Conservation (phyloP, 148 eudicot species). For the Vaccinium vitisidaea region DNA sequence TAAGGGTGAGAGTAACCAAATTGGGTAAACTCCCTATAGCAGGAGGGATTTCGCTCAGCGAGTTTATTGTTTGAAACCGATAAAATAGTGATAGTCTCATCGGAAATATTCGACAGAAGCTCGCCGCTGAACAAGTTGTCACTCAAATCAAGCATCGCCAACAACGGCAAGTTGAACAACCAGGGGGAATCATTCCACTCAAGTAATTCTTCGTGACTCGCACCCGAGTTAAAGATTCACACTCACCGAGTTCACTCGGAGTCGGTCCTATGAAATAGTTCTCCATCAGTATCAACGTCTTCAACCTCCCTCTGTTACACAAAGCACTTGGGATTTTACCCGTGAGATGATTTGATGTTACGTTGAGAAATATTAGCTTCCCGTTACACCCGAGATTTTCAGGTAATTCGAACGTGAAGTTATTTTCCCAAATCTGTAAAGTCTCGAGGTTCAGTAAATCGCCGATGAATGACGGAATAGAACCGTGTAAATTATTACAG, state of each 20-base stretch:
- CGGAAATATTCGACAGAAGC: slow-evolving; percentile 35
- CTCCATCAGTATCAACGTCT: slow-evolving; percentile 30
- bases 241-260: slow-evolving; percentile 41
- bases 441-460: slow-evolving; percentile 48
- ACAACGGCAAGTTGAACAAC: slow-evolving; percentile 34
- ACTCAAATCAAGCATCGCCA: slow-evolving; percentile 31
- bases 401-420: slow-evolving; percentile 43
- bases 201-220: slow-evolving; percentile 35
- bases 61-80: slow-evolving; percentile 37
- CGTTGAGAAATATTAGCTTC: slow-evolving; percentile 23
- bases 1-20: too few relatives aligned
- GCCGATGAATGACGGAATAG: slow-evolving; percentile 43
- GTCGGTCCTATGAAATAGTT: slow-evolving; percentile 36
- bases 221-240: slow-evolving; percentile 34
- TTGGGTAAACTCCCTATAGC: too few relatives aligned
- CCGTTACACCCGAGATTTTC: slow-evolving; percentile 45
- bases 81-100: slow-evolving; percentile 22
- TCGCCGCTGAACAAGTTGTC: slow-evolving; percentile 47
- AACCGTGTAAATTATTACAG: slow-evolving; percentile 49
- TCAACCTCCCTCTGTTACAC: slow-evolving; percentile 36
- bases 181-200: slow-evolving; percentile 39
- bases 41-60: slow-evolving; percentile 28
- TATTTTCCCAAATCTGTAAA: slow-evolving; percentile 43
- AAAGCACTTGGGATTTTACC: slow-evolving; percentile 35
- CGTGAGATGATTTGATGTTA: slow-evolving; percentile 40